Conservation (phyloP, 352 stramenopile genomes). For the Phytopythium chamaehyphon region DNA sequence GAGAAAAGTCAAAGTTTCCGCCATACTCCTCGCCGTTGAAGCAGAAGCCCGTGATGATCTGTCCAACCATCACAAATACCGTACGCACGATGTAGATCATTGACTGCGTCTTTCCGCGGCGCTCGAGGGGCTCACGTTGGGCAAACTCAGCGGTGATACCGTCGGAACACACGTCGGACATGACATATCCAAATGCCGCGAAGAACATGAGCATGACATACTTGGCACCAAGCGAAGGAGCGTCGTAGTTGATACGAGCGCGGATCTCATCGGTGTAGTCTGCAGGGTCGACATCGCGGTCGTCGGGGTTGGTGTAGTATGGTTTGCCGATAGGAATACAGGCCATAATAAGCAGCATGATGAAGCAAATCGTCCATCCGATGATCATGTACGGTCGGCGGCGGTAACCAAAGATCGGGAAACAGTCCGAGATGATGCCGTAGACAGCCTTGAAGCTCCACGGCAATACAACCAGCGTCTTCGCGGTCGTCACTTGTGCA, state of each 20-base stretch:
- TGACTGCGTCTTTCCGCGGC: slow-evolving; percentile 34
- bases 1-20: background rate
- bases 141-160: slow-evolving; percentile 53
- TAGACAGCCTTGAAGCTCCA: slow-evolving; percentile 71
- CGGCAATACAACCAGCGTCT: slow-evolving; percentile 34
- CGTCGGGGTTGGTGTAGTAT: slow-evolving; percentile 40
- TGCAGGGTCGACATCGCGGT: slow-evolving; percentile 17
- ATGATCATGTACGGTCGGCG: slow-evolving; percentile 62
- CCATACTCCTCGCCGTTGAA: slow-evolving; percentile 56
- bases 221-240: slow-evolving; percentile 26
- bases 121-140: slow-evolving; percentile 44
- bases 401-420: slow-evolving; percentile 52
- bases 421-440: slow-evolving; percentile 52
- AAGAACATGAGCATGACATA: slow-evolving; percentile 74
- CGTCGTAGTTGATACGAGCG: slow-evolving; percentile 34
- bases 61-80: slow-evolving; percentile 30
- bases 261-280: slow-evolving; percentile 26
- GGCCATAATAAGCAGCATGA: slow-evolving; percentile 49
- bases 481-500: slow-evolving; percentile 37
- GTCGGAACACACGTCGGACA: slow-evolving; percentile 70
- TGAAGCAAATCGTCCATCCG: slow-evolving; percentile 41
- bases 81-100: slow-evolving; percentile 14
- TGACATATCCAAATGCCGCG: slow-evolving; percentile 63
- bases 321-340: slow-evolving; percentile 33
- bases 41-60: slow-evolving; percentile 38